A percentile compares a stretch with the other conserved stretches of the same genome.
These are phyloP conservation scores for Flammula alnicola DNA, from an alignment of 1,284 basidiomycete species.

Conservation along the genomic window DNA sequence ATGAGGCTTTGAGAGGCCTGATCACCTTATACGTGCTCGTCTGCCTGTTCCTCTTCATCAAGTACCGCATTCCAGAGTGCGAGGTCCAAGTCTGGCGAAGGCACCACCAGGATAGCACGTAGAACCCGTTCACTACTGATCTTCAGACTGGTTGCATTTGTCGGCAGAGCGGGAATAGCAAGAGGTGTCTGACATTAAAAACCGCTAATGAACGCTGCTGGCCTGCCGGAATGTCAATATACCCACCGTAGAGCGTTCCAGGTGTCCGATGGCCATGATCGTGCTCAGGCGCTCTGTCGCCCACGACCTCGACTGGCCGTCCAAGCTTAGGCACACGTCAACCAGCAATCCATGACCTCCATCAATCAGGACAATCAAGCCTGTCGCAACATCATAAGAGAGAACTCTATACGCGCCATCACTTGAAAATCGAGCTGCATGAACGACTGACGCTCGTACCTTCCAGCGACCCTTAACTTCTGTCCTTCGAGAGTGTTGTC, in stretches of 20 bases:
- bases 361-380: slow-evolving; percentile 51
- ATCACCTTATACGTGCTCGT: slow-evolving; percentile 8
- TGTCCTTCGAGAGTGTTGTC: slow-evolving; percentile 16
- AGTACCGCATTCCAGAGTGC: slow-evolving; percentile 48
- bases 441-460: slow-evolving; percentile 17
- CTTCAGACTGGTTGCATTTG: slow-evolving; percentile 32
- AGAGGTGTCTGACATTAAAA: slow-evolving; percentile 34
- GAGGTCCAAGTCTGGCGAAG: slow-evolving; percentile 49
- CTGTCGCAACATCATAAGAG: slow-evolving; percentile 51
- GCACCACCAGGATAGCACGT: slow-evolving; percentile 53
- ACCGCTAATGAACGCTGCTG: slow-evolving; percentile 6
- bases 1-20: slow-evolving; percentile 1
- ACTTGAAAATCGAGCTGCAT: background rate
- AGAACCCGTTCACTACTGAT: slow-evolving; percentile 41
- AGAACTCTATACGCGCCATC: slow-evolving; percentile 46
- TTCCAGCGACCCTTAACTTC: slow-evolving; percentile 32
- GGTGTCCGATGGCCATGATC: slow-evolving; percentile 57
- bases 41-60: slow-evolving; percentile 29
- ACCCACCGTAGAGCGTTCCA: slow-evolving; percentile 52
- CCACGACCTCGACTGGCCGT: slow-evolving; percentile 46
- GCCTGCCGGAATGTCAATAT: slow-evolving; percentile 8
- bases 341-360: slow-evolving; percentile 52
- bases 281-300: slow-evolving; percentile 52
- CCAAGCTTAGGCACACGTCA: slow-evolving; percentile 56
- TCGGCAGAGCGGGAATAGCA: slow-evolving; percentile 44